Conservation (phyloP, 2,329 filamentous ascomycete genomes). For the Cordyceps pruinosa region DNA sequence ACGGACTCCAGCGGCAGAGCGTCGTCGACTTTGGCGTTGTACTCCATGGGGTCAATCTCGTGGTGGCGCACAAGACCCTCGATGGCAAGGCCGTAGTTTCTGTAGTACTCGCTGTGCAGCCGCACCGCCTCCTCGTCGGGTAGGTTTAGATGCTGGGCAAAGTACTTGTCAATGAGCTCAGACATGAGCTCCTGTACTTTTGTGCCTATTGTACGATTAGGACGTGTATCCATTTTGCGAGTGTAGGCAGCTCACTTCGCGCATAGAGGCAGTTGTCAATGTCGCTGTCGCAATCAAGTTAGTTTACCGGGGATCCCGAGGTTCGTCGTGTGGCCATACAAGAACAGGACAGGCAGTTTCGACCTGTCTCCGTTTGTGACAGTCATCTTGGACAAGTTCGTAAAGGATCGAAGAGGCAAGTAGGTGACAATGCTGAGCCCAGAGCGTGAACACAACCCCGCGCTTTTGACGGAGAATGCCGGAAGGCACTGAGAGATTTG, state of each 20-base stretch:
- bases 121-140: slow-evolving; percentile 70
- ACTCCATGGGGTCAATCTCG: slow-evolving; percentile 89
- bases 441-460: neutral
- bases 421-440: neutral
- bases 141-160: slow-evolving; percentile 64
- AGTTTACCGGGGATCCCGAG: neutral
- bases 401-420: neutral
- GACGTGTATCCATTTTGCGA: neutral
- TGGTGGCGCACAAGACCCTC: slow-evolving; percentile 91
- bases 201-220: slow-evolving; percentile 42
- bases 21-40: slow-evolving; percentile 92
- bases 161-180: slow-evolving; percentile 64
- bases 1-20: slow-evolving; percentile 81
- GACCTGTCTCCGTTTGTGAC: slow-evolving; percentile 27
- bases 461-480: neutral
- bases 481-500: neutral
- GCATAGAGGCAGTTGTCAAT: slow-evolving; percentile 98
- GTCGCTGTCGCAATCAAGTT: slow-evolving; percentile 52
- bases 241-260: slow-evolving; percentile 52
- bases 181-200: slow-evolving; percentile 88
- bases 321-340: slow-evolving; percentile 25
- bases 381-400: slow-evolving; percentile 19
- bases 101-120: slow-evolving; percentile 89
- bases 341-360: slow-evolving; percentile 37
- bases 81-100: slow-evolving; percentile 92